Percentiles rank a stretch among this genome's conserved stretches.
Conservation (phyloP, 2,329 filamentous ascomycete genomes). For the Paraphaeosphaeria sporulosa region DNA sequence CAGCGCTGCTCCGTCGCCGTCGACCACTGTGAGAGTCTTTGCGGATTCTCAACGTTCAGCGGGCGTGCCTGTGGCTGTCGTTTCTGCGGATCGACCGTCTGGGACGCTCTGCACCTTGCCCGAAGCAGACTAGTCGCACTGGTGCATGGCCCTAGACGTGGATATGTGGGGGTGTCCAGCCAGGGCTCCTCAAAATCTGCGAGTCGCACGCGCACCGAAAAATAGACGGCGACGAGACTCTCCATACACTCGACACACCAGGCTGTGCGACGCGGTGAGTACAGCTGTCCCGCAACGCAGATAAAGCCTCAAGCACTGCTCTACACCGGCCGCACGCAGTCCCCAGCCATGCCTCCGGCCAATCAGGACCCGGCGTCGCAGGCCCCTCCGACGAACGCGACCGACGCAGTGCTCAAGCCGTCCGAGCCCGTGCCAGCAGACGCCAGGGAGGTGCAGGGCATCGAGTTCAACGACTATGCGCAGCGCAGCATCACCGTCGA, state of each 20-base stretch:
- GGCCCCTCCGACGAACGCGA: conserved; percentile 59
- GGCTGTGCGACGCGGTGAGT: background rate
- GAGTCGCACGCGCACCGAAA: background rate
- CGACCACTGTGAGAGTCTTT: too few species aligned
- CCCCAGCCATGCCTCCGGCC: conserved; percentile 30
- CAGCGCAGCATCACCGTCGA: conserved; percentile 80
- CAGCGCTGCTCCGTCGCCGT: too few species aligned
- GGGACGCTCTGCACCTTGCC: background rate
- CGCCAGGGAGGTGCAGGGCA: conserved; percentile 82
- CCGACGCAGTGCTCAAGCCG: conserved; percentile 82
- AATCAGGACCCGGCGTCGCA: conserved; percentile 24
- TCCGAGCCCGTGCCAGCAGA: conserved; percentile 82
- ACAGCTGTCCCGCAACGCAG: background rate
- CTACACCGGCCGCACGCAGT: conserved; percentile 4
- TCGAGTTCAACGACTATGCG: conserved; percentile 88
- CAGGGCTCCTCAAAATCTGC: conserved; percentile 4
- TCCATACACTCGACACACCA: too few species aligned
- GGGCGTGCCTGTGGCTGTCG: background rate
- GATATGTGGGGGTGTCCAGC: background rate
- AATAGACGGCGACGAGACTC: background rate
- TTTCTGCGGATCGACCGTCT: background rate
- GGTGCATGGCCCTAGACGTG: too few species aligned
- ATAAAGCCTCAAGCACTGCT: background rate
- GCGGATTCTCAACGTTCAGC: background rate
- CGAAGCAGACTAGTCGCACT: background rate